Evolutionary conservation across 768 basidiomycete species (phyloP).

Genomic region (Floccularia luteovirens): DNA sequence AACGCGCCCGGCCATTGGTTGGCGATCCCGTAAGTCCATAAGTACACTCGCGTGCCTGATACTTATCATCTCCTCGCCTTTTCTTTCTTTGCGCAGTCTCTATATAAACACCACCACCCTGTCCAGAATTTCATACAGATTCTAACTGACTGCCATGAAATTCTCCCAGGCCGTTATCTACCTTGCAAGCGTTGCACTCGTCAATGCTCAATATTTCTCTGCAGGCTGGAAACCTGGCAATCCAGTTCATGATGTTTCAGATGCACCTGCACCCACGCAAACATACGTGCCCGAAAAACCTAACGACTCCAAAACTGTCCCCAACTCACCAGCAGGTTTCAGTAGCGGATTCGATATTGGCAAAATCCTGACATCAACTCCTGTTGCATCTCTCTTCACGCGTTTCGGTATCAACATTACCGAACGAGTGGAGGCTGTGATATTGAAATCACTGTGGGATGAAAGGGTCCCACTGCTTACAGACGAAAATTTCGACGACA

Average conservation of each 20-base stretch:
- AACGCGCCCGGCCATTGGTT: no score
- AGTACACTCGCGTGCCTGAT: constrained; percentile 1
- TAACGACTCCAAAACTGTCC: constrained; percentile 12
- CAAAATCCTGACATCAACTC: constrained; percentile 41
- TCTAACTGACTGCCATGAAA: no score
- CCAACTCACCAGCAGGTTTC: constrained; percentile 17
- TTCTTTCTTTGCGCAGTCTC: background rate
- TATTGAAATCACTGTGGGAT: constrained; percentile 48
- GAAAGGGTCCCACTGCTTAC: constrained; percentile 70
- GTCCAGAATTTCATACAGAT: no score
- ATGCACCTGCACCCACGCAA: constrained; percentile 14
- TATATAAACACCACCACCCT: background rate
- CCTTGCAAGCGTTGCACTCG: constrained; percentile 15
- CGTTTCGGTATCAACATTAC: constrained; percentile 68
- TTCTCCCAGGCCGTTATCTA: background rate
- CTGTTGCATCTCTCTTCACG: constrained; percentile 45
- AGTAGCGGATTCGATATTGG: constrained; percentile 27
- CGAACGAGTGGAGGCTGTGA: constrained; percentile 32
- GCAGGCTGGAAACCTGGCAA: constrained; percentile 79
- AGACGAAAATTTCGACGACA: constrained; percentile 69
- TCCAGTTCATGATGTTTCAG: constrained; percentile 24
- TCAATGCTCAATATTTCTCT: constrained; percentile 69
- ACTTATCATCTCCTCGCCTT: background rate
- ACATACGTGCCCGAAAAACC: constrained; percentile 9
- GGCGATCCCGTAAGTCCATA: no score